Evolutionary conservation across 805 yeast genomes (phyloP).

Genomic region (Yamadazyma ubonensis): DNA sequence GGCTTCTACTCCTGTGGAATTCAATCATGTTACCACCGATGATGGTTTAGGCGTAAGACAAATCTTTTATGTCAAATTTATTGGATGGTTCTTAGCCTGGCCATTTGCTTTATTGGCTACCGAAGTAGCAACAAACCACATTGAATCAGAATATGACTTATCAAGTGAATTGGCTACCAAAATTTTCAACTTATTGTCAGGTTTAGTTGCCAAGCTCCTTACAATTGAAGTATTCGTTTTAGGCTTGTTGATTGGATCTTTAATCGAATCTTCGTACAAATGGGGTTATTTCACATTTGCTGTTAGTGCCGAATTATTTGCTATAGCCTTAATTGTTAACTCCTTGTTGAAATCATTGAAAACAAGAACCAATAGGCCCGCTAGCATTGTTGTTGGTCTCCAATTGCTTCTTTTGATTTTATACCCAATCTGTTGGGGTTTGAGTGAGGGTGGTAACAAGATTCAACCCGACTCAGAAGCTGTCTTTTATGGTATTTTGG

Average conservation of each 20-base stretch:
- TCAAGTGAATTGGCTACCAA: slow-evolving; percentile 25
- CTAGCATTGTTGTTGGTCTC: slow-evolving; percentile 24
- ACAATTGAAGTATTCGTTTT: slow-evolving; percentile 51
- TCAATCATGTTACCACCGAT: slow-evolving; percentile 43
- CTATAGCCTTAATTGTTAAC: slow-evolving; percentile 30
- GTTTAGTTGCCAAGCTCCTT: slow-evolving; percentile 42
- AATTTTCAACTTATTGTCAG: slow-evolving; percentile 32
- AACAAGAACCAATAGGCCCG: slow-evolving; percentile 12
- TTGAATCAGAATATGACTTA: slow-evolving; percentile 32
- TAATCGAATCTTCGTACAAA: slow-evolving; percentile 56
- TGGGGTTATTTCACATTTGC: slow-evolving; percentile 71
- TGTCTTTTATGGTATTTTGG: slow-evolving; percentile 59
- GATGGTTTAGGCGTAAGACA: slow-evolving; percentile 42
- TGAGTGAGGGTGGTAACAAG: slow-evolving; percentile 62
- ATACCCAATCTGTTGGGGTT: slow-evolving; percentile 51
- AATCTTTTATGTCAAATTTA: slow-evolving; percentile 53
- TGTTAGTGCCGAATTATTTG: slow-evolving; percentile 41
- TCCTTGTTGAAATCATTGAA: slow-evolving; percentile 10
- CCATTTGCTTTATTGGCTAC: slow-evolving; percentile 41
- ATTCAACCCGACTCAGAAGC: slow-evolving; percentile 59
- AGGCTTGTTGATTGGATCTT: slow-evolving; percentile 54
- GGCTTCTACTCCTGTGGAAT: slow-evolving; percentile 47
- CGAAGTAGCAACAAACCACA: slow-evolving; percentile 27
- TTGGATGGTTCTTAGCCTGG: slow-evolving; percentile 59
- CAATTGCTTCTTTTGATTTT: slow-evolving; percentile 46